Evolutionary conservation across 2,329 filamentous ascomycete genomes (phyloP).

Genomic region (Fusarium ramigenum): DNA sequence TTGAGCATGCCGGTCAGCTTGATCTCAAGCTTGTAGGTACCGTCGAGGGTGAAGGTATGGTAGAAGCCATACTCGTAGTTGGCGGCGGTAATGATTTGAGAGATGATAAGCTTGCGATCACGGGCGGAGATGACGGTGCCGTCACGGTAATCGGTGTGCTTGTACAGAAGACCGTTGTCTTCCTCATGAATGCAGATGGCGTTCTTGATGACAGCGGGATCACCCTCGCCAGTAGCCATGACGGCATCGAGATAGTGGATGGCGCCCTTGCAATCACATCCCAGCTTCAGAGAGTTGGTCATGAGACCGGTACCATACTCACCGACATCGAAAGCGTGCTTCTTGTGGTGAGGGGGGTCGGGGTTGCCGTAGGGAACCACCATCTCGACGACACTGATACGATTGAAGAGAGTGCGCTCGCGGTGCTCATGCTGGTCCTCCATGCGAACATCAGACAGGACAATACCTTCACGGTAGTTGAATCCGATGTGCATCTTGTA

Average conservation of each 20-base stretch:
- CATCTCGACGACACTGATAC: constrained; percentile 76
- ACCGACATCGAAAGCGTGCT: constrained; percentile 83
- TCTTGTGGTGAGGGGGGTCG: constrained; percentile 80
- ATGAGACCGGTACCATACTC: constrained; percentile 86
- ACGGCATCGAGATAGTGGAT: constrained; percentile 93
- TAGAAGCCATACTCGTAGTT: constrained; percentile 69
- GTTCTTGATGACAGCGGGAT: constrained; percentile 86
- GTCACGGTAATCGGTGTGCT: constrained; percentile 71
- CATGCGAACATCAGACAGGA: constrained; percentile 74
- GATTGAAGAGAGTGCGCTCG: constrained; percentile 70
- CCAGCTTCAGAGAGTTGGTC: constrained; percentile 81
- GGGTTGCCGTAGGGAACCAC: constrained; percentile 80
- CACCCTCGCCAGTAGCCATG: constrained; percentile 83
- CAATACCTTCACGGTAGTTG: constrained; percentile 75
- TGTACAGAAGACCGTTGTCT: constrained; percentile 68
- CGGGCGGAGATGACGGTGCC: constrained; percentile 66
- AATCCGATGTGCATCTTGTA: constrained; percentile 78
- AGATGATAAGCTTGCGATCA: constrained; percentile 67
- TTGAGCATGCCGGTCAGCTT: constrained; percentile 62
- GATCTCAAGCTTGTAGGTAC: constrained; percentile 70
- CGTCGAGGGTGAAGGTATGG: constrained; percentile 59
- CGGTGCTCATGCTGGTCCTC: constrained; percentile 57
- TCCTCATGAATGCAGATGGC: constrained; percentile 86
- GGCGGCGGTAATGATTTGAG: constrained; percentile 71
- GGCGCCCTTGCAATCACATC: constrained; percentile 87